Base-by-base conservation (phyloP, 2,329 filamentous ascomycete species). In the Chaetomiaceae sp. region DNA sequence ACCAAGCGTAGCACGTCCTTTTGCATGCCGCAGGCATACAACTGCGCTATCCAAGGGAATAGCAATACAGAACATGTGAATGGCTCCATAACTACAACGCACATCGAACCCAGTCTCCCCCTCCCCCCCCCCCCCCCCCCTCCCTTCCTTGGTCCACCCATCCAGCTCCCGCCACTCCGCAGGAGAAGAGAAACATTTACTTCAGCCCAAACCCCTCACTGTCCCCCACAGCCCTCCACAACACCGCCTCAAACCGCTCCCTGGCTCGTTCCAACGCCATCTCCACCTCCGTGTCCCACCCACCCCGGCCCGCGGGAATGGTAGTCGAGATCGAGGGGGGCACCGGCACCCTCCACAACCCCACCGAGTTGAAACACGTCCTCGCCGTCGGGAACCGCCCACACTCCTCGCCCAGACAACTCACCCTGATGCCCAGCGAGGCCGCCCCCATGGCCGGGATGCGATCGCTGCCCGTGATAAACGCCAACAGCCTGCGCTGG, bases 171-270 rank as follows among this genome's bases (percentile, higher is more conserved):
- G 25, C 9, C 25, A 27, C 30, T 33, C 9, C 8, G 16, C n/a
- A 38, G 7, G 8, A 7, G 20, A 20, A 23, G 6, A 14, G 5
- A 27, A 27, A 27, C 25, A 27, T 5, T 27, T 66, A 92, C 67
- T 91, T 94, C 68, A 96, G 75, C 29, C 90, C 90, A 77, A 96
- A 96, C 2, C 91, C 91, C 68, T 95, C 90, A 64, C 90, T 95
- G 69, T 91, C 90, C 59, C 82, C 75, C n/a, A 96, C 90, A 4
- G 91, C 91, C 57, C 82, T 80, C 90, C 90, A 95, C 29, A 96
- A 73, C 73, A 49, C 21, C 34, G 14, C 29, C 40, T 37, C 42
- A 29, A 53, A 47, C 54, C 38, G 16, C 23, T 46, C 54, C 32
- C 21, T 55, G 16, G n/a, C n/a, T 40, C 34, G 10, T 2, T 48